phyloP scores from a whole-genome alignment of 495 filamentous ascomycete species.

The Xylaria telfairii region DNA sequence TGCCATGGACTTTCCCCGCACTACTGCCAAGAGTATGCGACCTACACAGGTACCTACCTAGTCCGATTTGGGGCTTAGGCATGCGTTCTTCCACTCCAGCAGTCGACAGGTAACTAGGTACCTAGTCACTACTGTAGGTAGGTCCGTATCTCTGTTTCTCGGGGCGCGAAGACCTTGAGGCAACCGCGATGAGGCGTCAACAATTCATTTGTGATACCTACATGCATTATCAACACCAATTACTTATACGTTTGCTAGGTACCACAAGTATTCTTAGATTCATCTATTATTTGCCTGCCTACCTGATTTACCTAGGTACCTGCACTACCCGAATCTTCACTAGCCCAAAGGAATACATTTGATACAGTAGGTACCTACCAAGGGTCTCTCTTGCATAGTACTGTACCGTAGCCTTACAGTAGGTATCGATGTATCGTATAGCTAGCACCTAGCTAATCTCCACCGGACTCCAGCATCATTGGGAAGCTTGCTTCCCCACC shows the following conservation, averaged over 20 bases:
- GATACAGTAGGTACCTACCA: background rate
- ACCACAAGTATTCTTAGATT: background rate
- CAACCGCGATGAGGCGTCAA: background rate
- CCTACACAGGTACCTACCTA: too few relatives aligned
- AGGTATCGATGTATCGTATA: too few relatives aligned
- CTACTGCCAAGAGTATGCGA: constrained; percentile 7
- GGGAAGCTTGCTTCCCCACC: constrained; percentile 15
- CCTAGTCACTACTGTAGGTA: too few relatives aligned
- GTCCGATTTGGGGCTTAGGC: background rate
- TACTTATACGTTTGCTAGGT: background rate
- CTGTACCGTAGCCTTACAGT: background rate
- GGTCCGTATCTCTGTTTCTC: too few relatives aligned
- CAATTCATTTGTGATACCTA: background rate
- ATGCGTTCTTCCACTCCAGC: too few relatives aligned
- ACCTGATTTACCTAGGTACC: background rate
- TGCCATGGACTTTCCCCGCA: constrained; percentile 17
- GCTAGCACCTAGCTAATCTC: too few relatives aligned
- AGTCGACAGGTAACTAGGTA: too few relatives aligned
- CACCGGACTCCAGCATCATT: background rate
- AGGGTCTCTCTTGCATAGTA: background rate
- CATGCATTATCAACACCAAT: background rate
- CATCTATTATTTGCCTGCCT: background rate
- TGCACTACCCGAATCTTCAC: background rate
- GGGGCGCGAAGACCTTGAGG: background rate
- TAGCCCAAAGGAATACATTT: background rate